Conservation (phyloP, 2,329 filamentous ascomycete genomes). For the Colletotrichum horii region DNA sequence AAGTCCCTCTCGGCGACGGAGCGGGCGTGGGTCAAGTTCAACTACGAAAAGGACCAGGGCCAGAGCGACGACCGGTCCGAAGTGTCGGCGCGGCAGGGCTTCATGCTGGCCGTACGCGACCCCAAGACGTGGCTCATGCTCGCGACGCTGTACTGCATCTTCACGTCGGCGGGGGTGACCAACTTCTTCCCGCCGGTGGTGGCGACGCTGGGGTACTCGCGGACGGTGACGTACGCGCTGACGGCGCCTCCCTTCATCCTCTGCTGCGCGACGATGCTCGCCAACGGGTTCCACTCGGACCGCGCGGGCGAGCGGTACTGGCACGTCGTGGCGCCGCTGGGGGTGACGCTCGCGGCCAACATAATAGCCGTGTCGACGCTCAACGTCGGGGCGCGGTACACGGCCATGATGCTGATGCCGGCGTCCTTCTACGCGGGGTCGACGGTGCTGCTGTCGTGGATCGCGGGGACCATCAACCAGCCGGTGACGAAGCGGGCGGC, state of each 20-base stretch:
- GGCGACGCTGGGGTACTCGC: neutral
- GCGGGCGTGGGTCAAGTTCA: conserved; percentile 7
- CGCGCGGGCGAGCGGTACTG: neutral
- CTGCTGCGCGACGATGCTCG: neutral
- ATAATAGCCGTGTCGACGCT: neutral
- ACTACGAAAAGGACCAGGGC: conserved; percentile 11
- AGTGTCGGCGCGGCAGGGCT: conserved; percentile 11
- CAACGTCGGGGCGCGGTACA: neutral
- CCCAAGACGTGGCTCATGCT: neutral
- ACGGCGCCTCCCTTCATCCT: neutral
- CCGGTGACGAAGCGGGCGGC: neutral
- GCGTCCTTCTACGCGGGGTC: neutral
- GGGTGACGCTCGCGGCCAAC: neutral
- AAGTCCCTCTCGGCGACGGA: neutral
- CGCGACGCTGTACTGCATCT: neutral
- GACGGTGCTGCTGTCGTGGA: neutral
- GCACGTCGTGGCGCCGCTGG: neutral
- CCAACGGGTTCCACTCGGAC: neutral
- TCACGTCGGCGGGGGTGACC: neutral
- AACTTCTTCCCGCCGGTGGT: neutral
- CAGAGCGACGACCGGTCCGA: conserved; percentile 1
- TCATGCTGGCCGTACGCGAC: neutral
- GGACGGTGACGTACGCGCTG: neutral
- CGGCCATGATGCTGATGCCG: neutral
- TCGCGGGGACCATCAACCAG: neutral